Evolutionary conservation across 2,329 filamentous ascomycete species (phyloP).

Genomic region (Acarospora socialis): DNA sequence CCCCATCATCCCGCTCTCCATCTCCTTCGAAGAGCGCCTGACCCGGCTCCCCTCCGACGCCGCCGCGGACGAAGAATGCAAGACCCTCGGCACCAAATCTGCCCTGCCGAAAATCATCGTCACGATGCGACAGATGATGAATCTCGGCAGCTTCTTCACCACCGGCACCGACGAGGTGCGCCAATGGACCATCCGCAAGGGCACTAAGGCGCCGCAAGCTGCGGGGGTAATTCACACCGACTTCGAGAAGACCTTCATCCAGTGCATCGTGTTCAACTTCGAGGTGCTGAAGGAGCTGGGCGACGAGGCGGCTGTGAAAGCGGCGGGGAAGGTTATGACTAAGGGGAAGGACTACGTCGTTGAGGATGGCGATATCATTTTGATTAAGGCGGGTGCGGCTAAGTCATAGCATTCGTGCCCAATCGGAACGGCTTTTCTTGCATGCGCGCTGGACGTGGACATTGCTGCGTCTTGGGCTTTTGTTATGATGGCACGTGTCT

Average conservation of each 20-base stretch:
- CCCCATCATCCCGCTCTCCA: constrained; percentile 84
- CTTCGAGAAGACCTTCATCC: constrained; percentile 99
- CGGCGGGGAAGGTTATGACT: constrained; percentile 92
- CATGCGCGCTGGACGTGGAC: too few species aligned
- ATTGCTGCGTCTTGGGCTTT: too few species aligned
- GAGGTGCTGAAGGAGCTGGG: constrained; percentile 66
- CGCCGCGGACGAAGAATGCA: constrained; percentile 71
- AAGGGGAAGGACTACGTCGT: constrained; percentile 95
- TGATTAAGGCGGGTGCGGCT: constrained; percentile 59
- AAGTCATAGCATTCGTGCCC: constrained; percentile 22
- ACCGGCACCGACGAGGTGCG: constrained; percentile 89
- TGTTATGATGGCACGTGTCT: too few species aligned
- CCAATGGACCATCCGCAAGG: constrained; percentile 94
- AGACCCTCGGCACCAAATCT: constrained; percentile 74
- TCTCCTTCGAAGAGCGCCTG: constrained; percentile 83
- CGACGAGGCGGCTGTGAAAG: constrained; percentile 76
- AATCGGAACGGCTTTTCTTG: too few species aligned
- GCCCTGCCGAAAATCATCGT: constrained; percentile 81
- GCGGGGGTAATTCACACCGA: constrained; percentile 95
- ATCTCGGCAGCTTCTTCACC: constrained; percentile 94
- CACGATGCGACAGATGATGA: constrained; percentile 83
- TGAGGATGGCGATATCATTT: constrained; percentile 47
- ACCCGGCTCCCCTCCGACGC: constrained; percentile 65
- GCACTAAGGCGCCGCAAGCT: constrained; percentile 92
- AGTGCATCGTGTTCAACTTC: constrained; percentile 90